Evolutionary conservation across 176 grass and related monocot species (phyloP).

Genomic region (Zoysia pacifica): DNA sequence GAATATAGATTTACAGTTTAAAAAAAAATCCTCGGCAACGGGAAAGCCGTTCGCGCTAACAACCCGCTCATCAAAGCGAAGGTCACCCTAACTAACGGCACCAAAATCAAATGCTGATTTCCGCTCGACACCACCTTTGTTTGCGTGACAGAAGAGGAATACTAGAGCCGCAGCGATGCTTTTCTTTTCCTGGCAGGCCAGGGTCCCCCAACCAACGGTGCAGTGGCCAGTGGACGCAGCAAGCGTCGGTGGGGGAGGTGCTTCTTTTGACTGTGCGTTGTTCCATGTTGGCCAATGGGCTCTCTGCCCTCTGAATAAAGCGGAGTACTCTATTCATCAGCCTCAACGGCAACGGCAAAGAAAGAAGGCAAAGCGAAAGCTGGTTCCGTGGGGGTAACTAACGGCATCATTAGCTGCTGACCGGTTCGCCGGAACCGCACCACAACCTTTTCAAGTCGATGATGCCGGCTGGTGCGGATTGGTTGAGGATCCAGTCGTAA

Average conservation of each 20-base stretch:
- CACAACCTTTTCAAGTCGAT: not conserved
- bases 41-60: not conserved
- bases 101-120: not conserved
- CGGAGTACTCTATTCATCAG: not conserved
- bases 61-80: not conserved
- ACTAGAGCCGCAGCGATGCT: not conserved
- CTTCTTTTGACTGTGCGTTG: not conserved
- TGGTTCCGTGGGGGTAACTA: not conserved
- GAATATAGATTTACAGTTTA: no score
- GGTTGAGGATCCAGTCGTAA: not conserved
- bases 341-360: not conserved
- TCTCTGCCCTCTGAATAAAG: not conserved
- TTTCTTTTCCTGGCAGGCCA: not conserved
- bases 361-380: not conserved
- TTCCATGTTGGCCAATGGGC: not conserved
- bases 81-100: no score
- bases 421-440: not conserved
- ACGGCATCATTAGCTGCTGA: conserved; percentile 20
- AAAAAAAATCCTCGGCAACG: no score
- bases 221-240: not conserved
- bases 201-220: not conserved
- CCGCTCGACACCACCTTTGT: not conserved
- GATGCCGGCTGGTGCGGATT: conserved; percentile 1
- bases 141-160: not conserved
- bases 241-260: conserved; percentile 29